Percentiles rank a stretch among this genome's conserved stretches.
phyloP scores from a whole-genome alignment of 2,329 filamentous ascomycete species.

The Hypomyces perniciosus region DNA sequence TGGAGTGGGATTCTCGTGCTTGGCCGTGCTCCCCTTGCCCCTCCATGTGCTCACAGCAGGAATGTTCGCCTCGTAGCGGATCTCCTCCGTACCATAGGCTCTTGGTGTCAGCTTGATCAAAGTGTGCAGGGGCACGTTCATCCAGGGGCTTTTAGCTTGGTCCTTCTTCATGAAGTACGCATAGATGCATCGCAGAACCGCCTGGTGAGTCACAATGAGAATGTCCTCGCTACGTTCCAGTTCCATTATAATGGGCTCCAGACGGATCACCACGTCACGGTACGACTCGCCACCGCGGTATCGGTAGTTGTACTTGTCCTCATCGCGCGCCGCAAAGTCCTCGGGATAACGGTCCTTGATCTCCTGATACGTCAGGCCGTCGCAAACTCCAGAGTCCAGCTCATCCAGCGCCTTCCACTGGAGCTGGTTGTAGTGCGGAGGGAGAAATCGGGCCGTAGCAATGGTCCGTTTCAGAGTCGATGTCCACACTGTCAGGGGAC shows the following conservation, averaged over 20 bases:
- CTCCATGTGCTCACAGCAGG: constrained; percentile 95
- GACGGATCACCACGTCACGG: constrained; percentile 91
- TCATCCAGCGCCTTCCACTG: constrained; percentile 99
- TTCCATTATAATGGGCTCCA: constrained; percentile 99
- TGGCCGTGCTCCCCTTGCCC: constrained; percentile 86
- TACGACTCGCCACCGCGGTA: constrained; percentile 95
- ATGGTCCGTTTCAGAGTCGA: constrained; percentile 74
- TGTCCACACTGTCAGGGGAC: constrained; percentile 57
- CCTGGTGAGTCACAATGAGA: constrained; percentile 95
- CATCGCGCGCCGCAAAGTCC: constrained; percentile 90
- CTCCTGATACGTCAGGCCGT: constrained; percentile 91
- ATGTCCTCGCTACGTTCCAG: constrained; percentile 94
- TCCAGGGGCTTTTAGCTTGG: constrained; percentile 91
- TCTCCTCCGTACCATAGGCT: constrained; percentile 88
- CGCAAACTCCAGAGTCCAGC: constrained; percentile 92
- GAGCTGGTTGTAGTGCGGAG: constrained; percentile 79
- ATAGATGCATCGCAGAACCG: constrained; percentile 93
- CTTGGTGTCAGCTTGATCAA: constrained; percentile 93
- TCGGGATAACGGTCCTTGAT: constrained; percentile 89
- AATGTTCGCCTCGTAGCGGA: constrained; percentile 83
- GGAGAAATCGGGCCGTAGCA: constrained; percentile 79
- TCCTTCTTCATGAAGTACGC: constrained; percentile 98
- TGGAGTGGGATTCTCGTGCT: constrained; percentile 63
- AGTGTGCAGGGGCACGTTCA: constrained; percentile 95
- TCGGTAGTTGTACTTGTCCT: constrained; percentile 99